Evolutionary conservation across 2,329 filamentous ascomycete genomes (phyloP), one percentile per base, ranked within the genome.

Genomic region (Epichloe coenophiala): DNA sequence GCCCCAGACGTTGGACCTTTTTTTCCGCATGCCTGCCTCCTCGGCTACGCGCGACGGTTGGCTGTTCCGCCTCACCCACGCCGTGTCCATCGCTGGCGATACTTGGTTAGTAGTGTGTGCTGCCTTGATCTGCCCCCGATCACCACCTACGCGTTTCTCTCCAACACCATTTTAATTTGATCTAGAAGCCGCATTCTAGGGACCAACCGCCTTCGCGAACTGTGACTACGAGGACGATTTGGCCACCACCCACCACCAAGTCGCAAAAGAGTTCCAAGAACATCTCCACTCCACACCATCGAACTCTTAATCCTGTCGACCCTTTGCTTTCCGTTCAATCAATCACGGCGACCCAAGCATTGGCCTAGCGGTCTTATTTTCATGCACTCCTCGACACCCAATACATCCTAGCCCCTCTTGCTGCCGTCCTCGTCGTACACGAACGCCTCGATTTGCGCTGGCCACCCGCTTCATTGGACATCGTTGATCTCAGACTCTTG

Each of bases 401-500:
- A 52, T 46, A 49, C 47, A 52, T 49, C 23, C 37, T 42, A 17
- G 47, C 41, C 50, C 47, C 49, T 53, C 39, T 52, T 40, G 52
- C 53, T 51, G 53, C 51, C 51, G 53, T 46, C 54, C 50, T 55
- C 51, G 61, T 59, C 57, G 53, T 54, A 59, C 58, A 51, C 47
- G 54, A 55, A 52, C 54, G 54, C 52, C 57, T 57, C 54, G 46
- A 33, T 48, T 46, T 52, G 43, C 48, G 49, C 53, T 49, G 51
- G 49, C 50, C 58, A 52, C 55, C 51, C 43, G 55, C 50, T 53
- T 54, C 55, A 60, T 63, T 63, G 60, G 58, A 50, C 53, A 55
- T 56, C 53, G 37, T 49, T 48, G 23, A 45, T 46, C 17, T 47
- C 27, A 38, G 35, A 19, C 46, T 50, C 51, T 49, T 55, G 35